A percentile compares a stretch with the other conserved stretches of the same genome.
These are phyloP conservation scores for Exobasidium rhododendri DNA, from an alignment of 1,284 basidiomycete species.

Conservation along the genomic window DNA sequence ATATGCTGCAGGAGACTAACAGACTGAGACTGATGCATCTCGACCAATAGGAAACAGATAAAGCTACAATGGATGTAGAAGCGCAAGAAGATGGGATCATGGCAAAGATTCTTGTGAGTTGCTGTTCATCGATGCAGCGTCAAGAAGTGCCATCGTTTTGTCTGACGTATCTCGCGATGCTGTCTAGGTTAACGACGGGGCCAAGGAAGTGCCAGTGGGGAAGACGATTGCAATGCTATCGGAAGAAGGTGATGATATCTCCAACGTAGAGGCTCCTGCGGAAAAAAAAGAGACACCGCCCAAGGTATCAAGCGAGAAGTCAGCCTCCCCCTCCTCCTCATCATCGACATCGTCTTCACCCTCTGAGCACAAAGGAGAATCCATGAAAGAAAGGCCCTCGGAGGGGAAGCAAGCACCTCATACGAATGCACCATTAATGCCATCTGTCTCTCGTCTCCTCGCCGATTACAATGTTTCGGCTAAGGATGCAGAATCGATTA, in stretches of 20 bases:
- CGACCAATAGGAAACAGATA: slow-evolving; percentile 51
- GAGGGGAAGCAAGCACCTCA: not conserved
- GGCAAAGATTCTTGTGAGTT: slow-evolving; percentile 53
- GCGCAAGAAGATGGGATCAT: slow-evolving; percentile 58
- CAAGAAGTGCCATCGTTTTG: too few relatives aligned
- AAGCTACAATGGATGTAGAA: slow-evolving; percentile 57
- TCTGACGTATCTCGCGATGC: not conserved
- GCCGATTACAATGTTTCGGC: slow-evolving; percentile 41
- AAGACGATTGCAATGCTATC: slow-evolving; percentile 56
- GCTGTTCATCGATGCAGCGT: not conserved
- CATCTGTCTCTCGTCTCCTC: slow-evolving; percentile 54
- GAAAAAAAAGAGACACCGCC: slow-evolving; percentile 21
- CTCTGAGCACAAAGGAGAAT: not conserved
- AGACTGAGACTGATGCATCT: too few relatives aligned
- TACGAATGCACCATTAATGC: slow-evolving; percentile 33
- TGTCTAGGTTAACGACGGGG: slow-evolving; percentile 36
- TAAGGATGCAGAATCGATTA: slow-evolving; percentile 53
- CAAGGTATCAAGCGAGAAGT: not conserved
- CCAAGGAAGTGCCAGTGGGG: slow-evolving; percentile 54
- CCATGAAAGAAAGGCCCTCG: not conserved
- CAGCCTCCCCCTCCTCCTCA: not conserved
- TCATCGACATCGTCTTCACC: not conserved
- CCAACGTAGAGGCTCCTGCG: slow-evolving; percentile 44
- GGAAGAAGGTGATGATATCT: slow-evolving; percentile 57
- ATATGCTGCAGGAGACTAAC: not conserved